Evolutionary conservation across 768 basidiomycete species (phyloP).

Genomic region (Boletus rex-veris): DNA sequence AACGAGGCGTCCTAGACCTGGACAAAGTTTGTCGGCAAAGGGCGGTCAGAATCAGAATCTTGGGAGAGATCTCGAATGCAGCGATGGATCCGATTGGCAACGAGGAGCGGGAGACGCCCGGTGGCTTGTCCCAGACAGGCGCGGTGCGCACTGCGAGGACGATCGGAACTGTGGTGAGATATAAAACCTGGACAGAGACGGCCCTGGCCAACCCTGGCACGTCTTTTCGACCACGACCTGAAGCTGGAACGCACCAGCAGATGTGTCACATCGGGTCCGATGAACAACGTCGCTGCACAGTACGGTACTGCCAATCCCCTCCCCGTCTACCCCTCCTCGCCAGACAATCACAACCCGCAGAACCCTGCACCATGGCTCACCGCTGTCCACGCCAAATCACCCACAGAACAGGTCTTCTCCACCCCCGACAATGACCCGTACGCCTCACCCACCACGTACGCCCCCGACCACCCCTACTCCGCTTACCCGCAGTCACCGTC

Average conservation of each 20-base stretch:
- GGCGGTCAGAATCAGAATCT: constrained; percentile 15
- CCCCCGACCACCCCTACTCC: constrained; percentile 27
- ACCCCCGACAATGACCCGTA: constrained; percentile 38
- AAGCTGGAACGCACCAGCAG: constrained; percentile 23
- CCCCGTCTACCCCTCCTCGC: constrained; percentile 30
- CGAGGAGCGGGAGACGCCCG: constrained; percentile 19
- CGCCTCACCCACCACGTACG: constrained; percentile 22
- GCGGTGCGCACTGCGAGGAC: constrained; percentile 12
- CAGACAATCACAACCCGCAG: constrained; percentile 26
- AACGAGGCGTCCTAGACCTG: constrained; percentile 15
- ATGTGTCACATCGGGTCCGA: constrained; percentile 36
- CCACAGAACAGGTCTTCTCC: constrained; percentile 34
- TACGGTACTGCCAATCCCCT: constrained; percentile 25
- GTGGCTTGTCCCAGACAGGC: neutral
- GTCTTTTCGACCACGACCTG: constrained; percentile 29
- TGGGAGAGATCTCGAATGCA: constrained; percentile 4
- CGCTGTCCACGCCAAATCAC: neutral
- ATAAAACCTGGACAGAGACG: constrained; percentile 30
- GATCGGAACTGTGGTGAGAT: constrained; percentile 19
- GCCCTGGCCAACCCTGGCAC: constrained; percentile 29
- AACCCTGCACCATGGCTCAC: constrained; percentile 4
- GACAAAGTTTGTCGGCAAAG: constrained; percentile 20
- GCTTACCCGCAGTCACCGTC: constrained; percentile 29
- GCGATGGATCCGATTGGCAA: constrained; percentile 13
- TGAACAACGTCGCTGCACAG: constrained; percentile 36